Evolutionary conservation across 2,329 filamentous ascomycete species (phyloP), one percentile per base, ranked within the genome.

Genomic region (Alternaria atra): DNA sequence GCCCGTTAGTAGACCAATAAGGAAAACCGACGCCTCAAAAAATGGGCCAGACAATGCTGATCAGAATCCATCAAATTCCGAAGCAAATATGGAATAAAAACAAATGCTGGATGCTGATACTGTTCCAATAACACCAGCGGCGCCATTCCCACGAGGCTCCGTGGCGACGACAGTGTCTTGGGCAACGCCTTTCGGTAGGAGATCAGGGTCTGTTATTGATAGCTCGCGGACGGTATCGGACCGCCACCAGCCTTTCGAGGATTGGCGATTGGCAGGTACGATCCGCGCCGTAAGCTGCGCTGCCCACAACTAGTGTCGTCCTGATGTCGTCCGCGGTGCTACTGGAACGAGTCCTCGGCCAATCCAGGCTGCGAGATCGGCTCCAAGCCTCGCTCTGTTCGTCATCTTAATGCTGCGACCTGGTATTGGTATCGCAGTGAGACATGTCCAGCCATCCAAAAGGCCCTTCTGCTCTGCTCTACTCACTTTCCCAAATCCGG

Each of bases 51-150:
- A 67, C 67, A 74, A 69, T 66, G 72, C 76, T 77, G 73, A 75
- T 77, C 76, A 66, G 74, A 74, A 77, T 77, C 66, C 66, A 69
- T 78, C 68, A 68, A 67, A 67, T 74, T 79, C 73, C 75, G 73
- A 77, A 71, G 71, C 73, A 69, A 74, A 71, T 73, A 73, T 70
- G 63, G 61, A 65, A 76, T 27, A 76, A 75, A 73, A 63, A 48
- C 55, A 64, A 70, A 55, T 43, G 34, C 17, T 62, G 63, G 69
- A 71, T 69, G 68, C 69, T 73, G 70, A 73, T 63, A 69, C 69
- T 65, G 59, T 77, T 71, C 72, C 72, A 73, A 71, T 71, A 68
- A 61, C 71, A 56, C 64, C 66, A 44, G 55, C 70, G 58, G 65
- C 67, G 55, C 71, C 63, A 55, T 67, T 55, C 55, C 65, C 65